Base-by-base conservation (phyloP, 352 stramenopile species). In the Pythium rhizo-oryzae region DNA sequence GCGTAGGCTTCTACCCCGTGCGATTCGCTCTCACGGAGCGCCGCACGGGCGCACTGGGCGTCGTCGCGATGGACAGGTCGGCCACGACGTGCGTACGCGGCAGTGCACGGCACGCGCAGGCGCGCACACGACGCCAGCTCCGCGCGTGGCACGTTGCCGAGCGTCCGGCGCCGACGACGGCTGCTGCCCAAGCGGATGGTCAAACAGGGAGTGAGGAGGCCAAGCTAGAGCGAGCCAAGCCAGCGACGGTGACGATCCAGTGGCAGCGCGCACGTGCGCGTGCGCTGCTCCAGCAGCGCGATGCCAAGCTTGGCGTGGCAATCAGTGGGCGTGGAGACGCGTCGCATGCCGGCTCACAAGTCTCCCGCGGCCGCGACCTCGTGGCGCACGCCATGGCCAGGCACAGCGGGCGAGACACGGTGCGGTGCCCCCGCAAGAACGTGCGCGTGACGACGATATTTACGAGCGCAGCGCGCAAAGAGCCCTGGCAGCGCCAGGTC, bases 1-100 rank as follows among this genome's bases (percentile, higher is more conserved):
- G 54, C 33, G 11, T 69, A 0, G 62, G 62, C 1, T 69, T 59
- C 33, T 63, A 69, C 55, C 51, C 21, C 18, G 54, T 69, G 33
- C 43, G 47, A 1, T 59, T 63, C 35, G 44, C 11, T 1, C 54
- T 63, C 23, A 63, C 55, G 8, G 62, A 69, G 35, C 28, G 30
- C 21, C 53, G 54, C 18, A 15, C 58, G 2, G 62, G 54, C 0
- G 8, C 54, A 11, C 11, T 51, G 13, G 62, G 62, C 8, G 43
- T 63, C n/a, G 43, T 69, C 2, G 2, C 53, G 1, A 69, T 69
- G 62, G 62, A 30, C 15, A 55, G 49, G n/a, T 58, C 53, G 5
- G 21, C 61, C 8, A 47, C 5, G 3, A 18, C 8, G 7, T 28
- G 19, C n/a, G 37, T 35, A 24, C 24, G 37, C 6, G 53, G 50